A percentile compares a stretch with the other conserved stretches of the same genome.
Conservation (phyloP, 306 rosid species). For the Fragaria ananassa region DNA sequence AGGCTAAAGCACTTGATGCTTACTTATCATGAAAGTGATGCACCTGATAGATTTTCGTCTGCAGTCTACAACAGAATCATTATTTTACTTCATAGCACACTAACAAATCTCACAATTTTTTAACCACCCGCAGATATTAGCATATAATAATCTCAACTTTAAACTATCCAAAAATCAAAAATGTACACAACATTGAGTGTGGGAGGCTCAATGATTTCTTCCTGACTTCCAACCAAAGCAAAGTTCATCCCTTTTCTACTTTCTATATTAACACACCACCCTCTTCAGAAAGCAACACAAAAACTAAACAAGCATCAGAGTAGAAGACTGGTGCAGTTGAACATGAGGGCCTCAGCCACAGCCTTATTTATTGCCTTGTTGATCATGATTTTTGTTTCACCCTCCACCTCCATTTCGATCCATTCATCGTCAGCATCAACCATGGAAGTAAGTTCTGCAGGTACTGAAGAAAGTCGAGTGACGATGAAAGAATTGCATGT, state of each 20-base stretch:
- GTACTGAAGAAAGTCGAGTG: background rate
- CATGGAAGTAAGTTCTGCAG: slow-evolving; percentile 12
- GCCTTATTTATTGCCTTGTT: slow-evolving; percentile 41
- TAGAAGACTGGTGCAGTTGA: slow-evolving; percentile 31
- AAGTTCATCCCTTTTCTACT: slow-evolving; percentile 27
- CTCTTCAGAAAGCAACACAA: slow-evolving; percentile 1
- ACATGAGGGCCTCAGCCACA: slow-evolving; percentile 31
- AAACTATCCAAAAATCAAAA: background rate
- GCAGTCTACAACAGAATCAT: background rate
- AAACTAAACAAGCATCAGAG: slow-evolving; percentile 12
- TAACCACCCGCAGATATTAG: background rate
- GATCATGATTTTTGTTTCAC: slow-evolving; percentile 11
- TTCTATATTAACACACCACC: background rate
- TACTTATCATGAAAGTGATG: background rate
- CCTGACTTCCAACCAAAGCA: slow-evolving; percentile 66
- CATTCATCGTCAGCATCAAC: background rate
- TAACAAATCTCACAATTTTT: background rate
- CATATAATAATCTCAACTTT: background rate
- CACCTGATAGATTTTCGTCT: background rate
- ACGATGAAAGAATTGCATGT: slow-evolving; percentile 14
- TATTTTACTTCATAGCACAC: background rate
- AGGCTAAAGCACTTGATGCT: background rate
- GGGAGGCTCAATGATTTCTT: slow-evolving; percentile 34
- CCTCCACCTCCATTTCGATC: slow-evolving; percentile 26
- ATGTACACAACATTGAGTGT: slow-evolving; percentile 21